Evolutionary conservation across 306 rosid genomes (phyloP), one percentile per base, ranked within the genome.

Genomic region (Acacia confusa): DNA sequence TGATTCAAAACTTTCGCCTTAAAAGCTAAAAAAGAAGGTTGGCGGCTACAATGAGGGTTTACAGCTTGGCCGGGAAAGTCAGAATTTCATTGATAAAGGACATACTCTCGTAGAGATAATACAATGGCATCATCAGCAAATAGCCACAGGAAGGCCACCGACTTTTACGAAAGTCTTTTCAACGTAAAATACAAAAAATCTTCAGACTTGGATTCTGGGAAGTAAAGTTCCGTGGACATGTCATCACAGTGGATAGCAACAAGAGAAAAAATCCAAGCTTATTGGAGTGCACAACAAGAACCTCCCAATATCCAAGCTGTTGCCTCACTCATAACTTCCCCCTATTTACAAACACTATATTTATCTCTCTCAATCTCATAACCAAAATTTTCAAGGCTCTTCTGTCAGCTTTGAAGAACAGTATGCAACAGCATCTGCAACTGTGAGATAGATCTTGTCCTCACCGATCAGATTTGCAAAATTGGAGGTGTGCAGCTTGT

Each of bases 361-460:
- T 70, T 30, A 43, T 76, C 47, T 70, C 85, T 79, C 58, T 79
- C 69, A 79, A 9, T 40, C 76, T 69, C 27, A 40, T 53, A 28
- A n/a, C 78, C 17, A 38, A 24, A 2, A 52, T 70, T 79, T 32
- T 88, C 85, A 92, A 34, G 92, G 94, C 40, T 90, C 97, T 73
- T 87, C 92, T 30, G 84, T 88, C 38, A 88, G 72, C 84, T 89
- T 90, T 2, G 91, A 86, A 44, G 97, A 87, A 82, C 93, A 93
- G 88, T 88, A 80, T 13, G 93, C 83, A 68, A 93, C 92, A 20
- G 99, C 99, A 27, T 95, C 97, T 9, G 95, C 97, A 61, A 95
- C 99, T 15, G 97, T 93, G 78, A 95, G 97, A 81, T 87, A 95
- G 88, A 95, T 93, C 75, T 83, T 85, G 97, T 91, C 91, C 70